Percentiles rank a stretch among this genome's conserved stretches.
phyloP scores from a whole-genome alignment of 345 rosid species.

The Pugionium dolabratum region DNA sequence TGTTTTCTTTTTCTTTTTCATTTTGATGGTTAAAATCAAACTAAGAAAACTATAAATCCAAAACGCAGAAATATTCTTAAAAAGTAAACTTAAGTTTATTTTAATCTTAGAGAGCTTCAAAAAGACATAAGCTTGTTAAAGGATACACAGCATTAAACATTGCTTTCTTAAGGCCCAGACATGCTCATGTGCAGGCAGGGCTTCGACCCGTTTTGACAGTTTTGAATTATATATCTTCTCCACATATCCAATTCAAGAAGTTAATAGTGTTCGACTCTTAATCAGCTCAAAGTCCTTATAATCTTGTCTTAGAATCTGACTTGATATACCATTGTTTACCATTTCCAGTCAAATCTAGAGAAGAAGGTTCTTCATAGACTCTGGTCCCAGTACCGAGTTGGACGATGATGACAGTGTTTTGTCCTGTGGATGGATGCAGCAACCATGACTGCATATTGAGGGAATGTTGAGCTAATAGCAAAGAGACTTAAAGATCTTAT shows the following conservation, averaged over 20 bases:
- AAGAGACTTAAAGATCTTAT: too few relatives aligned
- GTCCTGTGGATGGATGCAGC: too few relatives aligned
- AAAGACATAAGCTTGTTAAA: too few relatives aligned
- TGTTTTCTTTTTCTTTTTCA: background rate
- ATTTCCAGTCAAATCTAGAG: background rate
- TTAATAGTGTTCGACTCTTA: background rate
- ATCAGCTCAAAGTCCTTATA: conserved; percentile 18
- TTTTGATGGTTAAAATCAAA: background rate
- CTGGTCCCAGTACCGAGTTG: too few relatives aligned
- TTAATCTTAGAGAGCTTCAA: too few relatives aligned
- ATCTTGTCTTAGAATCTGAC: conserved; percentile 25
- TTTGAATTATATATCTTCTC: background rate
- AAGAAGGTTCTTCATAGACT: too few relatives aligned
- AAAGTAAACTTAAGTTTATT: too few relatives aligned
- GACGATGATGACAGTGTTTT: too few relatives aligned
- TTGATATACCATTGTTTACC: conserved; percentile 26
- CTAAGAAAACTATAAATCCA: background rate
- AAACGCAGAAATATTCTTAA: background rate
- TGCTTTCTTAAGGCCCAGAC: conserved; percentile 1
- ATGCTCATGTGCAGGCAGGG: background rate
- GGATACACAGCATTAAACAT: too few relatives aligned
- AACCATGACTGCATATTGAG: too few relatives aligned
- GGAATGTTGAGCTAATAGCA: too few relatives aligned
- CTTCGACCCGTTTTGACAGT: background rate
- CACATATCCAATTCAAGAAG: background rate